Percentiles rank a stretch among this genome's conserved stretches.
These are phyloP conservation scores for Paraurostyla sp. DNA, from an alignment of 73 alveolate species.

Conservation along the genomic window DNA sequence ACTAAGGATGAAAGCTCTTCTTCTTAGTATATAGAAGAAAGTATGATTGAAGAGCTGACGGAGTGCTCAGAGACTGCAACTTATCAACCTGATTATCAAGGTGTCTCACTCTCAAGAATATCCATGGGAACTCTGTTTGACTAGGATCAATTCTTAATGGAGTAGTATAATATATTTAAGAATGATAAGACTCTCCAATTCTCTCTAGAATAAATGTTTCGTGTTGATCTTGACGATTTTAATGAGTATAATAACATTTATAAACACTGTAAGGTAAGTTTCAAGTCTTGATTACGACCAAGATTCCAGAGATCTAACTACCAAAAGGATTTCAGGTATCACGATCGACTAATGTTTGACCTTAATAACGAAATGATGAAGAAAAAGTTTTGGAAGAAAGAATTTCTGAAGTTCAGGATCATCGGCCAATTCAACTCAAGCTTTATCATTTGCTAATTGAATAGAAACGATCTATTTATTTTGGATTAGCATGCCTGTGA, in stretches of 20 bases:
- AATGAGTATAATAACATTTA: background rate
- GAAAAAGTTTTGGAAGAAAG: constrained; percentile 78
- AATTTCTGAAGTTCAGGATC: constrained; percentile 81
- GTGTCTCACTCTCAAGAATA: background rate
- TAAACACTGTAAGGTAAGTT: background rate
- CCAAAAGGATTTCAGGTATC: background rate
- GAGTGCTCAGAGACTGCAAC: constrained; percentile 29
- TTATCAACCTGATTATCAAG: constrained; percentile 3
- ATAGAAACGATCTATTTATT: constrained; percentile 82
- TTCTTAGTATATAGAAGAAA: no score
- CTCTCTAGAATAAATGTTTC: constrained; percentile 8
- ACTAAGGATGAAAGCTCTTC: no score
- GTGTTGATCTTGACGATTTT: background rate
- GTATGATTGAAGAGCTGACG: no score
- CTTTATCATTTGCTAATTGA: constrained; percentile 82
- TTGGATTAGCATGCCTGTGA: constrained; percentile 99
- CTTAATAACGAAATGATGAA: constrained; percentile 23
- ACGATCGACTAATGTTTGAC: constrained; percentile 33
- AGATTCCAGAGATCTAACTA: background rate
- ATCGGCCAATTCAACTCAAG: constrained; percentile 98
- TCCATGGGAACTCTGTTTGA: background rate
- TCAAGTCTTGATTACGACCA: constrained; percentile 16
- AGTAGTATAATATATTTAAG: background rate
- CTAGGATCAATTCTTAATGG: constrained; percentile 18
- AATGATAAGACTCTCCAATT: constrained; percentile 17